Conservation (phyloP, 2,329 filamentous ascomycete species). For the Ophiostoma australiae region DNA sequence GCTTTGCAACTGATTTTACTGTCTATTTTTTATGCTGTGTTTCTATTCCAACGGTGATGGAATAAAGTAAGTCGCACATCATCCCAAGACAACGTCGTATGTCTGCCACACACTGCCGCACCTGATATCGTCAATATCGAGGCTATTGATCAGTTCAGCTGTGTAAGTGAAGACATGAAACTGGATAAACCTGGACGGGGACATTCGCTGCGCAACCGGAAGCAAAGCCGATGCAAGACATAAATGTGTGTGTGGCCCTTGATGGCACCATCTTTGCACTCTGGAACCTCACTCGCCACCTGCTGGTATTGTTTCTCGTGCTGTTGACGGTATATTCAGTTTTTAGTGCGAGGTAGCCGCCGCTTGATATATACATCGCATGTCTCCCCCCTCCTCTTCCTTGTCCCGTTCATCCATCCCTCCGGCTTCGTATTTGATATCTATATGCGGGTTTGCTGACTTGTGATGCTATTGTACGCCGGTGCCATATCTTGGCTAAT, state of each 20-base stretch:
- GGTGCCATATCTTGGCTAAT: not conserved
- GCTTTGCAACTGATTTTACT: not conserved
- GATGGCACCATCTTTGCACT: not conserved
- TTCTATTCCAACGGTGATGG: not conserved
- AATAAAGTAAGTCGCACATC: not conserved
- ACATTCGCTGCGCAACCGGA: not conserved
- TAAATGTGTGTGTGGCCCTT: not conserved
- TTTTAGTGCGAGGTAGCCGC: too few relatives aligned
- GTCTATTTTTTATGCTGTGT: not conserved
- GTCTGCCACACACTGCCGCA: too few relatives aligned
- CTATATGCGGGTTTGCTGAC: not conserved
- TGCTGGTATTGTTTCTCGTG: too few relatives aligned
- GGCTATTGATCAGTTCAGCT: too few relatives aligned
- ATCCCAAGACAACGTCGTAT: too few relatives aligned
- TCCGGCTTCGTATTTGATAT: not conserved
- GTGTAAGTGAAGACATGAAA: too few relatives aligned
- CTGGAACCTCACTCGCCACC: not conserved
- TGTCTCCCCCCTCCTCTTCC: not conserved
- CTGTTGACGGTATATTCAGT: too few relatives aligned
- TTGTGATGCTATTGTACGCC: not conserved
- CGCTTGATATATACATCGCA: too few relatives aligned
- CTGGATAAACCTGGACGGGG: too few relatives aligned
- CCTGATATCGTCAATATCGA: too few relatives aligned
- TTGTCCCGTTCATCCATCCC: not conserved
- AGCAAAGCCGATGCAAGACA: not conserved